Percentiles rank a stretch among this genome's conserved stretches.
phyloP scores from a whole-genome alignment of 2,329 filamentous ascomycete species.

The Pyrenophora tritici-repentis region DNA sequence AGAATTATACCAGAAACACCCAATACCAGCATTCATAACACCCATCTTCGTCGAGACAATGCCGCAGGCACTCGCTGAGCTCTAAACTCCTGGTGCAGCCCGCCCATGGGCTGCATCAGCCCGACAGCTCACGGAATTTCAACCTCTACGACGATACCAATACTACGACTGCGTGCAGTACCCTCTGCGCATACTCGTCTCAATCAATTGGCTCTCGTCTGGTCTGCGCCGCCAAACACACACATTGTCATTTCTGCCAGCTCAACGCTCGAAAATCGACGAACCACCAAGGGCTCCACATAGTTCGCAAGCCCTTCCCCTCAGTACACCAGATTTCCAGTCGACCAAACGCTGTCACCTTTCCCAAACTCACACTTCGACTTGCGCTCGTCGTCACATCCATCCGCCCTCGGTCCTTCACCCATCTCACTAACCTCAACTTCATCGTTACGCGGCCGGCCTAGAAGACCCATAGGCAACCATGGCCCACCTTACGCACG shows the following conservation, averaged over 20 bases:
- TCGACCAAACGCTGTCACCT: slow-evolving; percentile 33
- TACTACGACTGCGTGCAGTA: slow-evolving; percentile 44
- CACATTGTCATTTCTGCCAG: slow-evolving; percentile 41
- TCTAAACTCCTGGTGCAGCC: slow-evolving; percentile 66
- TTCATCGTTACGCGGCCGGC: slow-evolving; percentile 3
- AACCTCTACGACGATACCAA: slow-evolving; percentile 55
- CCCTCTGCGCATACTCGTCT: slow-evolving; percentile 37
- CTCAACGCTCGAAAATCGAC: slow-evolving; percentile 43
- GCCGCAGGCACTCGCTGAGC: slow-evolving; percentile 60
- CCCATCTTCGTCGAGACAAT: slow-evolving; percentile 53
- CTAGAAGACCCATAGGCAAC: slow-evolving; percentile 10
- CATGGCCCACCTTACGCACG: slow-evolving; percentile 38
- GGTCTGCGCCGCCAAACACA: slow-evolving; percentile 36
- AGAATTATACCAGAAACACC: slow-evolving; percentile 32
- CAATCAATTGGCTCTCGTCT: slow-evolving; percentile 41
- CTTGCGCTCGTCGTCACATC: slow-evolving; percentile 3
- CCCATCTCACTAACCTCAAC: slow-evolving; percentile 2
- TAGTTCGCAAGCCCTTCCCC: slow-evolving; percentile 43
- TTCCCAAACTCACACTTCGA: slow-evolving; percentile 7
- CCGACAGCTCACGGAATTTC: slow-evolving; percentile 78
- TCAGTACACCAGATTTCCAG: slow-evolving; percentile 39
- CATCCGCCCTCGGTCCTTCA: slow-evolving; percentile 2
- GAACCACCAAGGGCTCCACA: slow-evolving; percentile 38
- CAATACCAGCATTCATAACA: slow-evolving; percentile 29
- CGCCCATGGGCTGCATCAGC: slow-evolving; percentile 56